These are phyloP conservation scores for Lonicera japonica DNA, from an alignment of 129 eudicot species.

Conservation along the genomic window DNA sequence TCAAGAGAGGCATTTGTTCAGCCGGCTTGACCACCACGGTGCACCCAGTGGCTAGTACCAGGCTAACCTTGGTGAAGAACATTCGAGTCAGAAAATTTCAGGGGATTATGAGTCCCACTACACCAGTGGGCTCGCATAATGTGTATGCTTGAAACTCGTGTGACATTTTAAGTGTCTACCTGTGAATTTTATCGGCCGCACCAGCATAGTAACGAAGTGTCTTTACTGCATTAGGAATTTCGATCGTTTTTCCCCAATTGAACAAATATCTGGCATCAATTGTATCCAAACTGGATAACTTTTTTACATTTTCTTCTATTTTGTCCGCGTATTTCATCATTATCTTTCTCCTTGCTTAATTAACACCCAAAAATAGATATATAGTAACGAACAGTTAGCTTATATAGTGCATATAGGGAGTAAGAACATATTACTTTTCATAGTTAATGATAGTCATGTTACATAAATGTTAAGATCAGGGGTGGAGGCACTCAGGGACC, in stretches of 20 bases:
- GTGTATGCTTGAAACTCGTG: slow-evolving; percentile 69
- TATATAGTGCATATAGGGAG: too few relatives aligned
- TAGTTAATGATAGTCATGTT: too few relatives aligned
- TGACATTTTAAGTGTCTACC: slow-evolving; percentile 63
- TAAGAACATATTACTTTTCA: too few relatives aligned
- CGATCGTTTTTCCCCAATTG: slow-evolving; percentile 19
- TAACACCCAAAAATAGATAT: background rate
- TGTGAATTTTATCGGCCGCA: slow-evolving; percentile 92
- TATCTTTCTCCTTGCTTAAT: slow-evolving; percentile 65
- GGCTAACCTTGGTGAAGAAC: slow-evolving; percentile 67
- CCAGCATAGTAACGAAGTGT: slow-evolving; percentile 77
- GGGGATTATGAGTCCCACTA: slow-evolving; percentile 76
- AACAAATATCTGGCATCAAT: slow-evolving; percentile 67
- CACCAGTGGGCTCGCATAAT: slow-evolving; percentile 75
- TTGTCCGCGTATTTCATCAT: slow-evolving; percentile 73
- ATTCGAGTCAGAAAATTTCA: slow-evolving; percentile 77
- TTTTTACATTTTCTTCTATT: slow-evolving; percentile 50
- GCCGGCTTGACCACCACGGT: slow-evolving; percentile 92
- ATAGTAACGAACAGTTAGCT: too few relatives aligned
- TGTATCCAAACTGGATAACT: slow-evolving; percentile 61
- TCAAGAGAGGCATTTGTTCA: slow-evolving; percentile 81
- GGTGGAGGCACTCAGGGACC: too few relatives aligned
- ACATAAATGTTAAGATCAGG: too few relatives aligned
- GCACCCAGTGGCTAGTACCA: slow-evolving; percentile 90
- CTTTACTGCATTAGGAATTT: slow-evolving; percentile 43